phyloP scores from a whole-genome alignment of 768 basidiomycete species.

The Pluteus cervinus region DNA sequence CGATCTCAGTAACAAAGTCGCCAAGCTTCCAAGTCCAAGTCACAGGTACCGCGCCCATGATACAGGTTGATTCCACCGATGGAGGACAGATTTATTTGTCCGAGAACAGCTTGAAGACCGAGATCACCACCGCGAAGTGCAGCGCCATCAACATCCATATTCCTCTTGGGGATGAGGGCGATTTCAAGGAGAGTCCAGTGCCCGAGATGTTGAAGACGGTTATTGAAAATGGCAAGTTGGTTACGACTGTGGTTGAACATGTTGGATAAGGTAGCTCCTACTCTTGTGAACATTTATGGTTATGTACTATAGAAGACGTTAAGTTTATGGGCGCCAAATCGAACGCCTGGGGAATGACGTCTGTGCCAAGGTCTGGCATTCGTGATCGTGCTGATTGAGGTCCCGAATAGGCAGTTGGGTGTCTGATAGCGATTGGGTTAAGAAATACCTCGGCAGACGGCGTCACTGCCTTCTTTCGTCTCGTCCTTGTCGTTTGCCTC shows the following conservation, averaged over 20 bases:
- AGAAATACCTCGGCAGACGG: no score
- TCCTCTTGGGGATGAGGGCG: conserved; percentile 83
- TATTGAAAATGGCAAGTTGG: conserved; percentile 74
- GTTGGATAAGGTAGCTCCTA: no score
- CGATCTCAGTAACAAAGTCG: conserved; percentile 81
- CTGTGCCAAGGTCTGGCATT: no score
- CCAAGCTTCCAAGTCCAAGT: conserved; percentile 94
- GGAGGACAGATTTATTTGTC: conserved; percentile 94
- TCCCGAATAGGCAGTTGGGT: no score
- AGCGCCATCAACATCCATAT: conserved; percentile 88
- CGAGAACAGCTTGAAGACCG: conserved; percentile 64
- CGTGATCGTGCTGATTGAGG: no score
- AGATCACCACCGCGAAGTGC: conserved; percentile 93
- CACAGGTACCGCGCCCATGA: conserved; percentile 83
- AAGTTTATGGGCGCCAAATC: no score
- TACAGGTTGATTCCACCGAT: conserved; percentile 92
- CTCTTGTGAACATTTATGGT: no score
- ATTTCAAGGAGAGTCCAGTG: conserved; percentile 84
- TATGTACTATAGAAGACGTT: no score
- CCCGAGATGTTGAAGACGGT: conserved; percentile 95
- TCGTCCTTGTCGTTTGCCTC: not conserved
- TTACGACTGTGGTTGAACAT: conserved; percentile 89
- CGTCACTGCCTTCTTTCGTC: not conserved
- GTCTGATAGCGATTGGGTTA: no score
- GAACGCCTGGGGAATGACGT: no score